Base-by-base conservation (phyloP, 305 asterid species). In the Fraxinus paxiana region DNA sequence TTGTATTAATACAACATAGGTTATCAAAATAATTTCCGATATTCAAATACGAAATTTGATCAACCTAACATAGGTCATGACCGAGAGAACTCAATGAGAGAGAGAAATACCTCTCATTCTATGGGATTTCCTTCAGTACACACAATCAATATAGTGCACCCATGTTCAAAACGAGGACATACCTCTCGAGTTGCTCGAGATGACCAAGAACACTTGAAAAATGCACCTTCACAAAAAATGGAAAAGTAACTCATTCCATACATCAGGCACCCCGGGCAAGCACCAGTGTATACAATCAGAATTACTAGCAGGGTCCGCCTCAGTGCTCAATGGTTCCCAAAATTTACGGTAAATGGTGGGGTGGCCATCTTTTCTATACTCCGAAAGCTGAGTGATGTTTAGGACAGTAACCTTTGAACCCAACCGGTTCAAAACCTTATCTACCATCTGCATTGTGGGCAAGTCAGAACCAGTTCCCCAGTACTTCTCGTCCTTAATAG, bases 281-380 rank as follows among this genome's bases (percentile, higher is more conserved):
- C 99, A 96, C 99, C 98, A 96, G 80, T 94, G 98, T 8, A 89
- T 88, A 86, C 98, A 96, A 86, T 96, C 99, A 4, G 99, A 96
- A 82, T 92, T 92, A 84, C 87, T 87, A 1, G 92, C 56, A 1
- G 98, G 99, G 74, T 94, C 82, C 0, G 90, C 86, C 73, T 92
- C 91, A 0, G 94, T 89, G 26, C 87, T 84, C 85, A 92, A 41
- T 0, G 89, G 72, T 90, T 96, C 99, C 99, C 98, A 94, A 88
- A 96, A 94, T 87, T 94, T 94, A 0, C 99, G 92, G 76, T 87
- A 92, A 77, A 94, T 96, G 34, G 94, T 87, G 51, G 99, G 99
- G 56, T 96, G 99, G 0, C 94, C 97, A 2, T 96, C 98, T 85
- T 92, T 96, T 83, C 98, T 86, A 79, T 92, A 94, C 81, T 95